These are phyloP conservation scores for Chloroidium sp. DNA, from an alignment of 163 green algal species.

Conservation along the genomic window DNA sequence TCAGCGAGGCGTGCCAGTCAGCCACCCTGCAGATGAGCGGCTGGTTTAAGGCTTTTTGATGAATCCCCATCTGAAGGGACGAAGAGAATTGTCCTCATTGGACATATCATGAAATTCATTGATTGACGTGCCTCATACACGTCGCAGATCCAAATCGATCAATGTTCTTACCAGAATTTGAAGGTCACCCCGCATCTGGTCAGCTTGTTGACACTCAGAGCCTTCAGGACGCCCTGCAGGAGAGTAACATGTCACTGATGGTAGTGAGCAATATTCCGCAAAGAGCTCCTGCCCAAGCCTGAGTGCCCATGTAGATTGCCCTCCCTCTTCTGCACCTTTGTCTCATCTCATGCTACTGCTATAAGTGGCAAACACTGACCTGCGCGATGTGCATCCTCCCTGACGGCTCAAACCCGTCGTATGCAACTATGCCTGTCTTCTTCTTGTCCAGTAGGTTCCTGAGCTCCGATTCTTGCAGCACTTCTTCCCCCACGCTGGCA, in stretches of 20 bases:
- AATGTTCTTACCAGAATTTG: slow-evolving; percentile 79
- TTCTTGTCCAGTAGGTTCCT: slow-evolving; percentile 84
- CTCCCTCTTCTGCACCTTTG: not conserved
- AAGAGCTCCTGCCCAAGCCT: not conserved
- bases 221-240: slow-evolving; percentile 93
- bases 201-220: slow-evolving; percentile 98
- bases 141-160: not conserved
- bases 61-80: no score
- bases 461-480: slow-evolving; percentile 87
- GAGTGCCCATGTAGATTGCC: no score
- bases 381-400: slow-evolving; percentile 97
- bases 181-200: slow-evolving; percentile 90
- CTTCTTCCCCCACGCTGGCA: slow-evolving; percentile 80
- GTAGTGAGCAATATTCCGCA: not conserved
- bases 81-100: no score
- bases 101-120: no score
- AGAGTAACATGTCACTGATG: not conserved
- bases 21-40: slow-evolving; percentile 59
- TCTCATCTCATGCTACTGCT: not conserved
- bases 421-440: slow-evolving; percentile 85
- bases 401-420: slow-evolving; percentile 97
- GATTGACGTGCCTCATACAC: no score
- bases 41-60: no score
- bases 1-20: slow-evolving; percentile 98
- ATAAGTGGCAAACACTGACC: slow-evolving; percentile 17